Conservation (phyloP, 768 basidiomycete genomes). For the Paxillus ammoniavirescens region DNA sequence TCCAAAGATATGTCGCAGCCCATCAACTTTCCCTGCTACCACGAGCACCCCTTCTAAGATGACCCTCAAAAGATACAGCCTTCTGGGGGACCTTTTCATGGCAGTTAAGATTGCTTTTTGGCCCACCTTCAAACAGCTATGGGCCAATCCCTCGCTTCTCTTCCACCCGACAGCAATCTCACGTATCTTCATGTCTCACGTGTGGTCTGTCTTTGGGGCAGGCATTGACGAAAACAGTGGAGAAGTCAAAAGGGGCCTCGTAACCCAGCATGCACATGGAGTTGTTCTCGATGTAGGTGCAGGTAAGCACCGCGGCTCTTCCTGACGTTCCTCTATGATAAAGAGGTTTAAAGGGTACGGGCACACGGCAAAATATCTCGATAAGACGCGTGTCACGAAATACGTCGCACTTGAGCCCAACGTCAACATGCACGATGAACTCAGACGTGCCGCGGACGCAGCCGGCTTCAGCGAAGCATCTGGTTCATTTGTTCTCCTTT, state of each 20-base stretch:
- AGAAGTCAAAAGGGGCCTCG: slow-evolving; percentile 43
- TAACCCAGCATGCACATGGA: slow-evolving; percentile 55
- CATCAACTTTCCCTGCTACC: neutral
- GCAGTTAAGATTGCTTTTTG: slow-evolving; percentile 37
- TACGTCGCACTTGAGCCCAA: slow-evolving; percentile 80
- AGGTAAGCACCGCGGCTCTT: slow-evolving; percentile 36
- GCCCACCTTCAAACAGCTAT: slow-evolving; percentile 47
- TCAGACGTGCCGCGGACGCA: slow-evolving; percentile 46
- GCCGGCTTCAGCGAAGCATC: slow-evolving; percentile 54
- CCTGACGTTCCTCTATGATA: neutral
- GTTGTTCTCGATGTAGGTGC: slow-evolving; percentile 69
- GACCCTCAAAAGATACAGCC: slow-evolving; percentile 26
- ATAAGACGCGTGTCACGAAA: slow-evolving; percentile 49
- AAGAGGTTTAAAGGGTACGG: slow-evolving; percentile 50
- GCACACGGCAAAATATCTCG: slow-evolving; percentile 61
- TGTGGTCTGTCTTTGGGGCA: slow-evolving; percentile 54
- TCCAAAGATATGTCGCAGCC: neutral
- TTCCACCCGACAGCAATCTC: slow-evolving; percentile 46
- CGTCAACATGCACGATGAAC: slow-evolving; percentile 53
- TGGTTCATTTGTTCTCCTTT: slow-evolving; percentile 55
- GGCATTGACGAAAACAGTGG: slow-evolving; percentile 44
- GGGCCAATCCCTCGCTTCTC: slow-evolving; percentile 42
- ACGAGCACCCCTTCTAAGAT: slow-evolving; percentile 5
- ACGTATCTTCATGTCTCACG: slow-evolving; percentile 52
- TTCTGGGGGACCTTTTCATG: slow-evolving; percentile 41